Percentiles rank a stretch among this genome's conserved stretches.
These are phyloP conservation scores for Cudoniella acicularis DNA, from an alignment of 495 filamentous ascomycete genomes.

Conservation along the genomic window DNA sequence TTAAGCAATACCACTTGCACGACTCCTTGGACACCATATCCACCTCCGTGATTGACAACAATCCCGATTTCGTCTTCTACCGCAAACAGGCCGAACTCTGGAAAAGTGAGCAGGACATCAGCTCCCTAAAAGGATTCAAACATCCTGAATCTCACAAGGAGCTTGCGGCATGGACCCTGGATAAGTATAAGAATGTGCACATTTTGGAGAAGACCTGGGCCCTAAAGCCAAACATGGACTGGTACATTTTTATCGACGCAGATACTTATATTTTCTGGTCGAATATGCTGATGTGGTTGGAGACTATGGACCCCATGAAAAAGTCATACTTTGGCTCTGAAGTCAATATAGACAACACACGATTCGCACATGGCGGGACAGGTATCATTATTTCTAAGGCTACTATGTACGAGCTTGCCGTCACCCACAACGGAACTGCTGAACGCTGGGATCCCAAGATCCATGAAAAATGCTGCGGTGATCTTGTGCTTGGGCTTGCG, in stretches of 20 bases:
- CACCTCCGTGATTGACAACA: slow-evolving; percentile 28
- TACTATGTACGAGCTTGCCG: slow-evolving; percentile 39
- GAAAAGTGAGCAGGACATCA: background rate
- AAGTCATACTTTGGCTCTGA: slow-evolving; percentile 35
- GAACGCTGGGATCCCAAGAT: slow-evolving; percentile 13
- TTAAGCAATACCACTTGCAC: slow-evolving; percentile 35
- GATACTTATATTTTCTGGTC: slow-evolving; percentile 65
- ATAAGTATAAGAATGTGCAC: slow-evolving; percentile 47
- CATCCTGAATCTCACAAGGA: background rate
- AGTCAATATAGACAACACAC: slow-evolving; percentile 33
- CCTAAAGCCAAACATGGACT: slow-evolving; percentile 50
- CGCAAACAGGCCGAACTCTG: slow-evolving; percentile 35
- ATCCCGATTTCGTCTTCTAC: slow-evolving; percentile 54
- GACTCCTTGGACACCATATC: slow-evolving; percentile 32
- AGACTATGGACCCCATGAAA: slow-evolving; percentile 30
- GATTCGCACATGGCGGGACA: slow-evolving; percentile 52
- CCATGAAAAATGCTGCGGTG: slow-evolving; percentile 46
- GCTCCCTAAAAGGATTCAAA: background rate
- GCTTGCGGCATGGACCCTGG: slow-evolving; percentile 35
- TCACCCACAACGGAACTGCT: slow-evolving; percentile 1
- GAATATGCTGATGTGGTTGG: slow-evolving; percentile 55
- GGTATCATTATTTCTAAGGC: slow-evolving; percentile 50
- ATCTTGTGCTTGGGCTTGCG: slow-evolving; percentile 49
- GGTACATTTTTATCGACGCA: slow-evolving; percentile 68
- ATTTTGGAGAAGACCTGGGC: slow-evolving; percentile 39